These are phyloP conservation scores for Dactylorhiza incarnata DNA, from an alignment of 106 monocot genomes.

Conservation along the genomic window DNA sequence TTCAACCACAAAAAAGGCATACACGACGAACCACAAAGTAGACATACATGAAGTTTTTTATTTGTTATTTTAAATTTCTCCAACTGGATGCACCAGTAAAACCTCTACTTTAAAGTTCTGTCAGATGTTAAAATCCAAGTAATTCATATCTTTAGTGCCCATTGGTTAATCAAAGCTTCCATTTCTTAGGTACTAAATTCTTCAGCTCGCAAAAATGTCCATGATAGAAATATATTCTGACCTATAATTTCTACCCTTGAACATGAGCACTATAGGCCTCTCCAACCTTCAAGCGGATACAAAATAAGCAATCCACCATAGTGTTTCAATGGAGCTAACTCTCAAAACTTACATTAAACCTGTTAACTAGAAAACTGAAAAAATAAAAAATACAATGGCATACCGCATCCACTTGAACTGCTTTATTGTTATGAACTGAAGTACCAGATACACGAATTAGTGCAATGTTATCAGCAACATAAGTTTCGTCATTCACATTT, in stretches of 20 bases:
- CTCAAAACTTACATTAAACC: background rate
- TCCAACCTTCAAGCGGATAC: background rate
- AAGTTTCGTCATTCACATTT: conserved; percentile 70
- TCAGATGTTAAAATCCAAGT: background rate
- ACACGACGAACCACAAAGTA: background rate
- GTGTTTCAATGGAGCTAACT: background rate
- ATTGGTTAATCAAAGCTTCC: background rate
- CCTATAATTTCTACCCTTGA: background rate
- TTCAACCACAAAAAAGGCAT: background rate
- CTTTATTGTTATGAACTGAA: conserved; percentile 75
- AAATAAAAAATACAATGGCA: conserved; percentile 5
- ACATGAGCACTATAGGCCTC: background rate
- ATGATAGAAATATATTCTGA: background rate
- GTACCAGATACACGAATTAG: conserved; percentile 74
- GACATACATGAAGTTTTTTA: background rate
- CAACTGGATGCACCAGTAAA: background rate
- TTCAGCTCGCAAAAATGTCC: background rate
- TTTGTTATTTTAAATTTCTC: background rate
- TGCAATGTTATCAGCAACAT: conserved; percentile 69
- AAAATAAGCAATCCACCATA: background rate
- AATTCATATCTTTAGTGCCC: background rate
- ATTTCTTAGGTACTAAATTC: background rate
- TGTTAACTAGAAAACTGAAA: background rate
- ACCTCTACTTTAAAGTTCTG: background rate
- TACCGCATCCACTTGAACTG: conserved; percentile 95